Evolutionary conservation across 495 filamentous ascomycete genomes (phyloP), one percentile per base, ranked within the genome.

Genomic region (Penicillium riverlandense): DNA sequence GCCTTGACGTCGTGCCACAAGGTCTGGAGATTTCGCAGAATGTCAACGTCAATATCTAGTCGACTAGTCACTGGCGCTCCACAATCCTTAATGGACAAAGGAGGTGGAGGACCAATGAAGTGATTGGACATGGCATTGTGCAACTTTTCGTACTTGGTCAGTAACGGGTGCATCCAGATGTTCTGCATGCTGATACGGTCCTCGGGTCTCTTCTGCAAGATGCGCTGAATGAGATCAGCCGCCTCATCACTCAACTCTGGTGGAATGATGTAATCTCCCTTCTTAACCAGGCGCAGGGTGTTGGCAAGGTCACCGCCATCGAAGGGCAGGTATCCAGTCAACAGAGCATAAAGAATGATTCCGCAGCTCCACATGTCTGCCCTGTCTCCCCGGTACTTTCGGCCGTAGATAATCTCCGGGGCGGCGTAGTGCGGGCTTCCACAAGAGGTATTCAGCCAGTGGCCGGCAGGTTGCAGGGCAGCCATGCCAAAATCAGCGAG

Each of bases 401-500:
- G 62, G 8, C 76, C 78, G 28, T 76, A 70, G 22, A 96, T 82
- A 37, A 99, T 78, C 59, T 99, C 92, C 1, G 92, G 92, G 1
- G 92, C 89, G 3, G 88, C 90, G 53, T 97, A 97, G 63, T 97
- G 92, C 5, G 91, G 91, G 47, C 94, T 97, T 35, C 92, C 92
- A 55, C 92, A 99, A 2, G 90, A 88, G 0, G 91, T 95, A 32
- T 75, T 83, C 31, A 99, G 71, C 64, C 78, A 79, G 49, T 86
- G 79, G 16, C 75, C 78, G 11, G 73, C 69, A 27, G 94, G 91
- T 50, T 96, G 91, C 28, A 97, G 67, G 10, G 89, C 90, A 12
- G 94, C 92, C 89, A 99, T 95, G 12, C 92, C 91, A 62, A 97
- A 99, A 62, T 99, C 92, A 29, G 88, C 90, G 32, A 99, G 79